A percentile compares a stretch with the other conserved stretches of the same genome.
Conservation (phyloP, 805 yeast species). For the Candida nemodendra region DNA sequence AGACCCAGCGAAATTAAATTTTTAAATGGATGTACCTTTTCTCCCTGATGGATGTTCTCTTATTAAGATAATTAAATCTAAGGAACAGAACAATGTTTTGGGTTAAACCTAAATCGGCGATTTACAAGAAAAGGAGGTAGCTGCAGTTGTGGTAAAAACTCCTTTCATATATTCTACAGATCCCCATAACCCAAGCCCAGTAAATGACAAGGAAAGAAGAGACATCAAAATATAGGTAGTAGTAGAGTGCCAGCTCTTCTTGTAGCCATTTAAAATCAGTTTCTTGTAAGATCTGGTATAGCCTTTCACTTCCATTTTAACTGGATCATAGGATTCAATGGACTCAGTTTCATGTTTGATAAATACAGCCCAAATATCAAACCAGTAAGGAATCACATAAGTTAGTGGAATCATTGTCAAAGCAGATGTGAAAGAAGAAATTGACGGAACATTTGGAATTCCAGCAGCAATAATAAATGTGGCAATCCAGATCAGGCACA, state of each 20-base stretch:
- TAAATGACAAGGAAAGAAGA: slow-evolving; percentile 27
- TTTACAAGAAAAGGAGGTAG: slow-evolving; percentile 32
- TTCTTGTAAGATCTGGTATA: slow-evolving; percentile 2
- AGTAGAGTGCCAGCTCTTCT: slow-evolving; percentile 15
- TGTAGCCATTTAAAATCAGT: slow-evolving; percentile 18
- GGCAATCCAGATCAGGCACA: slow-evolving; percentile 12
- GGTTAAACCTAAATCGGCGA: too few species aligned
- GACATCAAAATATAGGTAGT: slow-evolving; percentile 23
- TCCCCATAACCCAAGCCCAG: slow-evolving; percentile 32
- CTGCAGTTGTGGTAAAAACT: slow-evolving; percentile 26
- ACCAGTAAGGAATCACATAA: slow-evolving; percentile 25
- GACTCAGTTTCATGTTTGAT: slow-evolving; percentile 12
- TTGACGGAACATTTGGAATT: slow-evolving; percentile 27
- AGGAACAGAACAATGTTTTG: too few species aligned
- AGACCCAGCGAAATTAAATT: too few species aligned
- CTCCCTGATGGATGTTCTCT: too few species aligned
- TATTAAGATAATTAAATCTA: too few species aligned
- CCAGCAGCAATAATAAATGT: slow-evolving; percentile 23
- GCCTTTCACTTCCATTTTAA: slow-evolving; percentile 8
- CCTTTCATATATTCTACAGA: slow-evolving; percentile 28
- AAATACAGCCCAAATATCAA: slow-evolving; percentile 20
- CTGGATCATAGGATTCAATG: slow-evolving; percentile 9
- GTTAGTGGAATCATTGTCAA: slow-evolving; percentile 29
- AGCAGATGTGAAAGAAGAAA: slow-evolving; percentile 27
- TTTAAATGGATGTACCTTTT: too few species aligned